Conservation (phyloP, 2,329 filamentous ascomycete species). For the Penicillium sp. region DNA sequence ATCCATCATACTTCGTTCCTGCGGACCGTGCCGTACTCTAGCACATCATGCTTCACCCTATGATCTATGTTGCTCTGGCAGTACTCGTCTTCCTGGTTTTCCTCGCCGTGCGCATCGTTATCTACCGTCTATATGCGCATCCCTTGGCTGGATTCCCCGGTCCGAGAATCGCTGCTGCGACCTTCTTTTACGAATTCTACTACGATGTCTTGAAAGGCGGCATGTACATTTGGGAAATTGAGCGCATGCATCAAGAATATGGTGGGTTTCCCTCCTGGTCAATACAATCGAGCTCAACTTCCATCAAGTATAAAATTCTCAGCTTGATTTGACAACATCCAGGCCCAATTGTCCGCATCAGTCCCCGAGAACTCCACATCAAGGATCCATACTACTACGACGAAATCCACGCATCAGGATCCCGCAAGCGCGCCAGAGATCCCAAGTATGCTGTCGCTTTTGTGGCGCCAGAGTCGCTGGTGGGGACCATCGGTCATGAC, state of each 20-base stretch:
- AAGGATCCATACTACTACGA: slow-evolving; percentile 35
- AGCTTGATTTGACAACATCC: not conserved
- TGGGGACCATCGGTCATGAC: slow-evolving; percentile 37
- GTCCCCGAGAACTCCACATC: slow-evolving; percentile 35
- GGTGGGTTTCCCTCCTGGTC: slow-evolving; percentile 19
- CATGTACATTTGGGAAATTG: slow-evolving; percentile 25
- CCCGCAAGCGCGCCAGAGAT: slow-evolving; percentile 20
- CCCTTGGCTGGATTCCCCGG: slow-evolving; percentile 31
- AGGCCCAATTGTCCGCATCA: slow-evolving; percentile 38
- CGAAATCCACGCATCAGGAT: slow-evolving; percentile 25
- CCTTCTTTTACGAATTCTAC: slow-evolving; percentile 32
- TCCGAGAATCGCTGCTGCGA: slow-evolving; percentile 30
- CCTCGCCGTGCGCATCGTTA: slow-evolving; percentile 4
- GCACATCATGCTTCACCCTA: slow-evolving; percentile 6
- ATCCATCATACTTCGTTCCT: not conserved
- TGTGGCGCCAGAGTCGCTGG: slow-evolving; percentile 17
- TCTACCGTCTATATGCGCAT: slow-evolving; percentile 21
- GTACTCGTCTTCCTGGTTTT: slow-evolving; percentile 1
- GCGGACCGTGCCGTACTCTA: no score
- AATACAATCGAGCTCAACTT: no score
- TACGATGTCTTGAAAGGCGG: slow-evolving; percentile 29
- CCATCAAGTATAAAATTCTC: not conserved
- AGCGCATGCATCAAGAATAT: slow-evolving; percentile 33
- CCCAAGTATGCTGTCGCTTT: slow-evolving; percentile 15
- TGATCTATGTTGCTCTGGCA: not conserved